Evolutionary conservation across 1,284 basidiomycete genomes (phyloP).

Genomic region (Tetrapyrgos nigripes): DNA sequence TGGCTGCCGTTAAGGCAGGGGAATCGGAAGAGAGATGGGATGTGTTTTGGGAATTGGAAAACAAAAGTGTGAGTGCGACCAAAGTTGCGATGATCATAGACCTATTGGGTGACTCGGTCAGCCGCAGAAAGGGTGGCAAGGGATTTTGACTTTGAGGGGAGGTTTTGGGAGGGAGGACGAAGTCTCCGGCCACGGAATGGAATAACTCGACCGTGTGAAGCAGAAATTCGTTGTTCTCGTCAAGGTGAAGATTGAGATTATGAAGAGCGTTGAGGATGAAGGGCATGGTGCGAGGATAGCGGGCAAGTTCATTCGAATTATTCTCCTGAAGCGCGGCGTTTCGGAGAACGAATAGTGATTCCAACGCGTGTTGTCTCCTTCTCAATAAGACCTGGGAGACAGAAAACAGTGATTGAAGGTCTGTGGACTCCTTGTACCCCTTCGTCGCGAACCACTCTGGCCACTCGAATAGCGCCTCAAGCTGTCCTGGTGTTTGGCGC

Average conservation of each 20-base stretch:
- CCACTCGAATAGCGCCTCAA: slow-evolving; percentile 83
- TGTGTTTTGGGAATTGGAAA: slow-evolving; percentile 66
- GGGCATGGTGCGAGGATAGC: slow-evolving; percentile 62
- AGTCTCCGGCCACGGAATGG: slow-evolving; percentile 52
- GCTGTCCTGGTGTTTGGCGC: slow-evolving; percentile 71
- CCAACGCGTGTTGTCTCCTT: slow-evolving; percentile 70
- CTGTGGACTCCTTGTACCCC: slow-evolving; percentile 51
- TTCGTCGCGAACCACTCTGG: slow-evolving; percentile 76
- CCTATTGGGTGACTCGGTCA: slow-evolving; percentile 69
- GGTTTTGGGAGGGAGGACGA: slow-evolving; percentile 43
- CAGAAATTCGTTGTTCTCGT: slow-evolving; percentile 72
- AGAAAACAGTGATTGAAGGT: slow-evolving; percentile 58
- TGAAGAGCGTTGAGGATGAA: slow-evolving; percentile 65
- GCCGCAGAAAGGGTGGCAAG: slow-evolving; percentile 55
- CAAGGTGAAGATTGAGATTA: slow-evolving; percentile 58
- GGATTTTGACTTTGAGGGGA: slow-evolving; percentile 43
- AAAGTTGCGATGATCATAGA: slow-evolving; percentile 73
- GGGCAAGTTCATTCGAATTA: slow-evolving; percentile 67
- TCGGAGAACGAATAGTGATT: slow-evolving; percentile 78
- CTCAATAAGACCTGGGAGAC: slow-evolving; percentile 52
- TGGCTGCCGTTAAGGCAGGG: slow-evolving; percentile 61
- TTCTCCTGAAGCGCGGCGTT: slow-evolving; percentile 72
- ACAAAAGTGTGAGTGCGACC: slow-evolving; percentile 61
- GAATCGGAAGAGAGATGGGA: slow-evolving; percentile 58
- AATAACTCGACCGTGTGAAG: slow-evolving; percentile 73